These are phyloP conservation scores for Drosera capensis DNA, from an alignment of 148 eudicot species.

Conservation along the genomic window DNA sequence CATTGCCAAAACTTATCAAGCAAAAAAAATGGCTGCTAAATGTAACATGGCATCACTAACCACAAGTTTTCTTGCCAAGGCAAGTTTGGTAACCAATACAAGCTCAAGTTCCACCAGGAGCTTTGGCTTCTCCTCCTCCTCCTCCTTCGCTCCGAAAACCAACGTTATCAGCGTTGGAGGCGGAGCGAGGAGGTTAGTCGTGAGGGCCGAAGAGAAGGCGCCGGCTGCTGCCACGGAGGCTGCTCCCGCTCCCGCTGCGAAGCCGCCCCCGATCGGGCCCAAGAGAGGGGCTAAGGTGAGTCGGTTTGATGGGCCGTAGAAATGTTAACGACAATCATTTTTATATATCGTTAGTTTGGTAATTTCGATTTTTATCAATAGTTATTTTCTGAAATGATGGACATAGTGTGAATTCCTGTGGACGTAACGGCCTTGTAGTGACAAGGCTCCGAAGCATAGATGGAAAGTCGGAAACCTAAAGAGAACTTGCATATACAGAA, in stretches of 20 bases:
- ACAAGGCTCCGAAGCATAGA: too few relatives aligned
- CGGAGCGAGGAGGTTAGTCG: constrained; percentile 35
- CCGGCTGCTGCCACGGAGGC: constrained; percentile 22
- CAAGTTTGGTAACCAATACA: constrained; percentile 1
- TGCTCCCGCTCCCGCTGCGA: constrained; percentile 14
- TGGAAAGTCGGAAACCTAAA: too few relatives aligned
- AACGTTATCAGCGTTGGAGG: constrained; percentile 3
- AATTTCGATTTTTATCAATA: too few relatives aligned
- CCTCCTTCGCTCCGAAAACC: too few relatives aligned
- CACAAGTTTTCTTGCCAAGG: constrained; percentile 14
- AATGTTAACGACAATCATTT: too few relatives aligned
- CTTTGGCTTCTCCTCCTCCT: neutral
- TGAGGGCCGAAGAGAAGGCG: constrained; percentile 45
- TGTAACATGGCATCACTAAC: constrained; percentile 52
- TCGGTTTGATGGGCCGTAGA: neutral
- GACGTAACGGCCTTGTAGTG: too few relatives aligned
- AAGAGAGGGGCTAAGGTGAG: constrained; percentile 75
- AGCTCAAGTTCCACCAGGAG: neutral
- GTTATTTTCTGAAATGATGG: too few relatives aligned
- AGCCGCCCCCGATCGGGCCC: constrained; percentile 94
- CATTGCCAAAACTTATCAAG: neutral
- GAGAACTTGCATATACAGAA: too few relatives aligned
- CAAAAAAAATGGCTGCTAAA: constrained; percentile 48
- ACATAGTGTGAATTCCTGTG: too few relatives aligned
- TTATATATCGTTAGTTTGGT: too few relatives aligned